Evolutionary conservation across 1,284 basidiomycete species (phyloP).

Genomic region (Afroboletus lepidellus): DNA sequence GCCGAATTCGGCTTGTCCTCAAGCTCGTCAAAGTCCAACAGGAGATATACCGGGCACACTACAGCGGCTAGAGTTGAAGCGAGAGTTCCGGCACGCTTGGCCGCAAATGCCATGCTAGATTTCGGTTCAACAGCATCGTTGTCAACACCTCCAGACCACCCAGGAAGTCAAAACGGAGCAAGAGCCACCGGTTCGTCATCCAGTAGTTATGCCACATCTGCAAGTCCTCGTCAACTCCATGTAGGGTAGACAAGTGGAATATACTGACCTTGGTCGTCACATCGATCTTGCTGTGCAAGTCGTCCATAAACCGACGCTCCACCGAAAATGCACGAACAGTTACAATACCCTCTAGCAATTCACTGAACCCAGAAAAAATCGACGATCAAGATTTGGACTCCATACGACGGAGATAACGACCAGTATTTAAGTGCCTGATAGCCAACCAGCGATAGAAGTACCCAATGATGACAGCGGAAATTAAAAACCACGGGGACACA

Average conservation of each 20-base stretch:
- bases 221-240: neutral
- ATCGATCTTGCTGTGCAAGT: slow-evolving; percentile 66
- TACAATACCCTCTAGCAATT: slow-evolving; percentile 67
- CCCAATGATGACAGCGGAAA: slow-evolving; percentile 55
- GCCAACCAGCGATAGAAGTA: slow-evolving; percentile 49
- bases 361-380: slow-evolving; percentile 67
- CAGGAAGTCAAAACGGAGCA: slow-evolving; percentile 75
- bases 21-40: no score
- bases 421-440: slow-evolving; percentile 57
- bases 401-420: slow-evolving; percentile 58
- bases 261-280: slow-evolving; percentile 55
- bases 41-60: no score
- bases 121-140: slow-evolving; percentile 78
- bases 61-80: no score
- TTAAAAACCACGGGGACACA: slow-evolving; percentile 58
- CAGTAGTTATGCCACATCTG: slow-evolving; percentile 77
- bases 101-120: no score
- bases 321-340: slow-evolving; percentile 88
- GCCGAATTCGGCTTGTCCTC: no score
- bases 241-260: neutral
- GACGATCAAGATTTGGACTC: slow-evolving; percentile 57
- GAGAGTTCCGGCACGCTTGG: no score
- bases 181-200: slow-evolving; percentile 81
- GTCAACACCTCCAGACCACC: slow-evolving; percentile 63
- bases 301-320: slow-evolving; percentile 76